These are phyloP conservation scores for Penicillium capsulatum DNA, from an alignment of 2,329 filamentous ascomycete genomes.

Conservation along the genomic window DNA sequence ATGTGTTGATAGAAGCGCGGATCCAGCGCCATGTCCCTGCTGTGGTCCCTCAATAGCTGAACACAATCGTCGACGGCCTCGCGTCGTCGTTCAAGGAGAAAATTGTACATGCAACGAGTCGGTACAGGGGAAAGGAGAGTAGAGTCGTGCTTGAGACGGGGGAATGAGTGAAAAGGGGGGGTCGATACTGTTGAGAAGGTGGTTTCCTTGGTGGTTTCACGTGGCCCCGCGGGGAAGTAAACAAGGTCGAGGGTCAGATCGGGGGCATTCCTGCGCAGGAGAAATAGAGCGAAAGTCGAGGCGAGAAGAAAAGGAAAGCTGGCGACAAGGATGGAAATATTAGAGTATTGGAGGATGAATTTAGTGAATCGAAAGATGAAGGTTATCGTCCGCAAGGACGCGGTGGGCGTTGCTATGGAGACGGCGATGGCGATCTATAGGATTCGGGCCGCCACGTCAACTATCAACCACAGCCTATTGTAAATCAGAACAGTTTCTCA, in stretches of 20 bases:
- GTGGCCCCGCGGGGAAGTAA: neutral
- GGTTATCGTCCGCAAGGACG: too few relatives aligned
- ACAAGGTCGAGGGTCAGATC: too few relatives aligned
- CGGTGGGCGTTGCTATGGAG: too few relatives aligned
- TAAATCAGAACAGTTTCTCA: too few relatives aligned
- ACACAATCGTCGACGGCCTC: slow-evolving; percentile 38
- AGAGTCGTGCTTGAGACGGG: neutral
- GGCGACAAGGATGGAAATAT: neutral
- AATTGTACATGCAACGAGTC: slow-evolving; percentile 40
- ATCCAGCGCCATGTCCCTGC: slow-evolving; percentile 41
- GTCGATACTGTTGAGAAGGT: slow-evolving; percentile 19
- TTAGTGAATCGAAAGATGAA: neutral
- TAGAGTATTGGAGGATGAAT: neutral
- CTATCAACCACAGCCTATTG: too few relatives aligned
- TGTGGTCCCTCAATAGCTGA: slow-evolving; percentile 37
- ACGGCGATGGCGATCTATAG: too few relatives aligned
- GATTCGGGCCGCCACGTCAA: too few relatives aligned
- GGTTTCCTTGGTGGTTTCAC: slow-evolving; percentile 8
- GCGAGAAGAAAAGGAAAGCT: neutral
- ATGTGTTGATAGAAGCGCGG: slow-evolving; percentile 39
- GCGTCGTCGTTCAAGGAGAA: slow-evolving; percentile 37
- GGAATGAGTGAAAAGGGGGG: slow-evolving; percentile 9
- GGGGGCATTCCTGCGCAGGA: slow-evolving; percentile 2
- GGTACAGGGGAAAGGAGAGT: slow-evolving; percentile 14
- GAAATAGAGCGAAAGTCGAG: neutral